Base-by-base conservation (phyloP, 257 asterid species). In the Verbascum thapsus region DNA sequence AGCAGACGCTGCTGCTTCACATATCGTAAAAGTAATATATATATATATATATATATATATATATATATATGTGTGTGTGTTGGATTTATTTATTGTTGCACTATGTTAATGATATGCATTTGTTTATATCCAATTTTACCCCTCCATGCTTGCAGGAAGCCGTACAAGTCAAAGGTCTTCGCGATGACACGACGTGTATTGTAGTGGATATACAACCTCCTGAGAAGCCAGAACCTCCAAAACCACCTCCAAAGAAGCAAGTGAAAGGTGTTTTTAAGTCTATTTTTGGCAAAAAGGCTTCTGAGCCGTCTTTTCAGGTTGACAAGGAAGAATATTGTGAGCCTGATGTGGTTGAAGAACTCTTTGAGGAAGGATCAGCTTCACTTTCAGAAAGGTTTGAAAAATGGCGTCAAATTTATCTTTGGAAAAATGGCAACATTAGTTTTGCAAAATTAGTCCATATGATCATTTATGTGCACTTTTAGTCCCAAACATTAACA, bases 171-270 rank as follows among this genome's bases (percentile, higher is more conserved):
- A 84, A 84, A 72, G 91, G 91, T 55, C 80, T 84, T 37, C 75
- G 88, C 60, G 91, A 84, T 67, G 91, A 84, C 65, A 84, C 91
- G 3, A 84, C 91, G 16, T 84, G 91, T 66, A 79, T 84, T 70
- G 91, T 84, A 64, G 71, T 81, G 37, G 88, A 84, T 70, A 55
- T 84, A 58, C 80, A 71, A 68, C 88, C 81, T 30, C 79, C 78
- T 7, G 84, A 74, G 72, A 84, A 81, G 70, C 74, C 80, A 65
- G 71, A 26, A 65, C 84, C 79, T 61, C 82, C 82, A 43, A 52
- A 58, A 20, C 76, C 86, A 39, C 82, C 80, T 41, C 74, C 70
- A 51, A 84, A 81, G 77, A 81, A 75, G 77, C 81, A 69, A n/a
- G 78, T 78, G 22, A 84, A 81, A 74, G 79, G 85, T 61, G 88